Base-by-base conservation (phyloP, 208 protist genomes). In the Crithidia mellificae region DNA sequence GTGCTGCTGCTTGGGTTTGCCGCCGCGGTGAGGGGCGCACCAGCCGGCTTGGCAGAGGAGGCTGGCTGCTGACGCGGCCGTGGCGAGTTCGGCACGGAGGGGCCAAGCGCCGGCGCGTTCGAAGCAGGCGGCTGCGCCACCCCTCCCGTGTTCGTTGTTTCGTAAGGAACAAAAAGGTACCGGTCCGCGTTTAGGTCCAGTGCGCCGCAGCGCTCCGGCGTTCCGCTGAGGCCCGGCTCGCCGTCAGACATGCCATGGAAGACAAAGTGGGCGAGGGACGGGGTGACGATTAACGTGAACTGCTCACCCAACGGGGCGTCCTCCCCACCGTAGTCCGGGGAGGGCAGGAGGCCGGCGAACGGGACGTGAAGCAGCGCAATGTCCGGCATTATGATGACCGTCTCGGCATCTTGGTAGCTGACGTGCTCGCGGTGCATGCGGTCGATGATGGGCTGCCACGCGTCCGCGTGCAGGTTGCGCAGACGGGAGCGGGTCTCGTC, bases 381-480 rank as follows among this genome's bases (percentile, higher is more conserved):
- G 68, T 96, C 88, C n/a, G 85, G 71, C 71, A 96, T 83, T 27
- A 96, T 72, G 30, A 93, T 77, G 8, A 96, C 58, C 24, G 76
- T 83, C 43, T 96, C 84, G 2, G 76, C 78, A 32, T 81, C 81
- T 25, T 79, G 52, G 56, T 78, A 72, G 24, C 15, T 52, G 29
- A 75, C 63, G 22, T 68, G 52, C 41, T 78, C 73, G 36, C 73
- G 80, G 24, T 56, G 78, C 41, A 94, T 77, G 27, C 73, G 77
- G 29, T 68, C 52, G 11, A 49, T 71, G 43, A 96, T 81, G 58
- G 84, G 79, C n/a, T 54, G 56, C 88, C 91, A 96, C 46, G 92
- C 75, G 66, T 93, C 88, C 0, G 84, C 88, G 73, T 96, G 73
- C 51, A 96, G 72, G 57, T 90, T 81, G 34, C 71, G 67, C 51